Evolutionary conservation across 2,329 filamentous ascomycete genomes (phyloP).

Genomic region (Aspergillus brunneoviolaceus): DNA sequence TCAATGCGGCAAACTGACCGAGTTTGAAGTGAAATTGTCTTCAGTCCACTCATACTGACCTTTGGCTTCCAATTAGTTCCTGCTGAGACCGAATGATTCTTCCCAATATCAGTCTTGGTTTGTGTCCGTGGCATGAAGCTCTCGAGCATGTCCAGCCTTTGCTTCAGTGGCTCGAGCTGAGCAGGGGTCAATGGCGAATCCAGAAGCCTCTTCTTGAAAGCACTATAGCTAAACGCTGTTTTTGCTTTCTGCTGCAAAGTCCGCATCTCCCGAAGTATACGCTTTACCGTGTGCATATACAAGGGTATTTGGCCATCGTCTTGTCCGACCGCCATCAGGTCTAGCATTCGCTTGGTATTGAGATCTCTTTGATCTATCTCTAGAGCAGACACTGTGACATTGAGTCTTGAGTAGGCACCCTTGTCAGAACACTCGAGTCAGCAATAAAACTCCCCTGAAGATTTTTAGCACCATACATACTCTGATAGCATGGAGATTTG

Average conservation of each 20-base stretch:
- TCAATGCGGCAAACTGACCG: neutral
- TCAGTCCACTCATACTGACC: conserved; percentile 5
- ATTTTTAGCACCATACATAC: neutral
- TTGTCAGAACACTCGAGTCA: neutral
- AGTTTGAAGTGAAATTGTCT: no score
- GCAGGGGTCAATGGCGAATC: conserved; percentile 7
- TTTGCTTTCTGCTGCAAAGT: conserved; percentile 40
- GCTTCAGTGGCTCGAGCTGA: conserved; percentile 19
- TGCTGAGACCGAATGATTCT: neutral
- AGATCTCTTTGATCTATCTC: conserved; percentile 54
- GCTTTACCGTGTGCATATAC: conserved; percentile 57
- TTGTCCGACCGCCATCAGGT: conserved; percentile 58
- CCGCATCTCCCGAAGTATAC: conserved; percentile 57
- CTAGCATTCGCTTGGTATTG: conserved; percentile 59
- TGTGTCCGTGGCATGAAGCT: conserved; percentile 22
- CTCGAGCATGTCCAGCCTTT: conserved; percentile 22
- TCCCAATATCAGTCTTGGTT: neutral
- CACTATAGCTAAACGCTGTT: conserved; percentile 50
- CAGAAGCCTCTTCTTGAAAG: conserved; percentile 42
- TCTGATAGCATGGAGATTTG: conserved; percentile 42
- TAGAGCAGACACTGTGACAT: conserved; percentile 53
- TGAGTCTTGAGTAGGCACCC: conserved; percentile 45
- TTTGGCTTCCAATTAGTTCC: conserved; percentile 14
- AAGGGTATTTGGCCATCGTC: conserved; percentile 48
- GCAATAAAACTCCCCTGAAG: no score